Conservation (phyloP, 2,329 filamentous ascomycete genomes). For the Aspergillus tanneri region DNA sequence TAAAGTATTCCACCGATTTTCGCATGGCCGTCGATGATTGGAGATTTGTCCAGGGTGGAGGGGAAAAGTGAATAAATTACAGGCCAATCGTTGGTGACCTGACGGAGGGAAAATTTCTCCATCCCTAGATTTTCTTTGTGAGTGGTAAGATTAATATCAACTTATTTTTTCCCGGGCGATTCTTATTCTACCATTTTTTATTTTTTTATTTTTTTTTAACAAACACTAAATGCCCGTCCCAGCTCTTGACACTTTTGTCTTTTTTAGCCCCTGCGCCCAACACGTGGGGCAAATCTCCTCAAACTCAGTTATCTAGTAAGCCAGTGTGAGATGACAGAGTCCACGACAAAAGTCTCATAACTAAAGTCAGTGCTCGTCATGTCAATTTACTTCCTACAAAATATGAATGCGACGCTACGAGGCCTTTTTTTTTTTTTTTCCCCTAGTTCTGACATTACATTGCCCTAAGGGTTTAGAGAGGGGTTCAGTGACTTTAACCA, state of each 20-base stretch:
- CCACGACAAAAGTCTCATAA: no score
- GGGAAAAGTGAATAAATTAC: no score
- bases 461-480: no score
- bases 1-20: background rate
- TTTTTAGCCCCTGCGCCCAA: constrained; percentile 12
- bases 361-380: background rate
- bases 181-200: no score
- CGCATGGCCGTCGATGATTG: background rate
- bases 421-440: background rate
- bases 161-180: background rate
- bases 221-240: no score
- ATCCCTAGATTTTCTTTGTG: no score
- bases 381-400: background rate
- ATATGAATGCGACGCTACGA: background rate
- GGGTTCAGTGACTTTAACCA: no score
- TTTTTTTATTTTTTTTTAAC: no score
- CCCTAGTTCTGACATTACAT: background rate
- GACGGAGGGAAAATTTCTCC: no score
- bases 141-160: background rate
- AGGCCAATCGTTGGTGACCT: no score
- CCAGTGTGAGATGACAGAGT: no score
- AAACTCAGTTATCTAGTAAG: constrained; percentile 8
- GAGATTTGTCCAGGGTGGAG: no score
- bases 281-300: constrained; percentile 14
- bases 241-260: background rate